phyloP scores from a whole-genome alignment of 495 filamentous ascomycete genomes.

The Podospora fimiseda region DNA sequence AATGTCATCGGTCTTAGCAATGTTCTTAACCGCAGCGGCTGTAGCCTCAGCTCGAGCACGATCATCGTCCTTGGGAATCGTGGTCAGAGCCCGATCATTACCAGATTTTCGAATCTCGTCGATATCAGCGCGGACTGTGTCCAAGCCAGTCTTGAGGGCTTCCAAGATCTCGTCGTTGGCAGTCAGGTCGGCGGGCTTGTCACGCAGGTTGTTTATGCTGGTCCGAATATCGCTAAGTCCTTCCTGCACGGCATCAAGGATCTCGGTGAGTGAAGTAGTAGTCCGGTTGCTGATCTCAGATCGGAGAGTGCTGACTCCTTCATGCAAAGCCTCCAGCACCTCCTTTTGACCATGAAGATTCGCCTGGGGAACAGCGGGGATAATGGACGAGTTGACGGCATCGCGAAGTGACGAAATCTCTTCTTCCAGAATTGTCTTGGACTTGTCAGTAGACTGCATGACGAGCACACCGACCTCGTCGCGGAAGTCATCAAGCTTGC shows the following conservation, averaged over 20 bases:
- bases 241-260: slow-evolving; percentile 77
- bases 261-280: slow-evolving; percentile 57
- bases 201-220: slow-evolving; percentile 69
- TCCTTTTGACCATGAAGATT: slow-evolving; percentile 42
- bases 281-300: slow-evolving; percentile 54
- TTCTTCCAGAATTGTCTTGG: slow-evolving; percentile 63
- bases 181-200: slow-evolving; percentile 74
- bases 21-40: slow-evolving; percentile 32
- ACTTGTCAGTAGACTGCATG: slow-evolving; percentile 35
- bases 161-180: slow-evolving; percentile 81
- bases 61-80: slow-evolving; percentile 29
- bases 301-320: slow-evolving; percentile 62
- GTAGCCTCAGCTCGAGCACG: slow-evolving; percentile 27
- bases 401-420: slow-evolving; percentile 75
- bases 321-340: slow-evolving; percentile 61
- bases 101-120: slow-evolving; percentile 58
- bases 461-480: slow-evolving; percentile 58
- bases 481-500: slow-evolving; percentile 65
- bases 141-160: slow-evolving; percentile 71
- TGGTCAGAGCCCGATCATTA: slow-evolving; percentile 46
- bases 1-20: slow-evolving; percentile 60
- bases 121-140: slow-evolving; percentile 65
- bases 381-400: slow-evolving; percentile 60
- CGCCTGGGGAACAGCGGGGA: slow-evolving; percentile 47
- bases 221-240: slow-evolving; percentile 65